Base-by-base conservation (phyloP, 108 stramenopile species). In the Fistulifera solaris region DNA sequence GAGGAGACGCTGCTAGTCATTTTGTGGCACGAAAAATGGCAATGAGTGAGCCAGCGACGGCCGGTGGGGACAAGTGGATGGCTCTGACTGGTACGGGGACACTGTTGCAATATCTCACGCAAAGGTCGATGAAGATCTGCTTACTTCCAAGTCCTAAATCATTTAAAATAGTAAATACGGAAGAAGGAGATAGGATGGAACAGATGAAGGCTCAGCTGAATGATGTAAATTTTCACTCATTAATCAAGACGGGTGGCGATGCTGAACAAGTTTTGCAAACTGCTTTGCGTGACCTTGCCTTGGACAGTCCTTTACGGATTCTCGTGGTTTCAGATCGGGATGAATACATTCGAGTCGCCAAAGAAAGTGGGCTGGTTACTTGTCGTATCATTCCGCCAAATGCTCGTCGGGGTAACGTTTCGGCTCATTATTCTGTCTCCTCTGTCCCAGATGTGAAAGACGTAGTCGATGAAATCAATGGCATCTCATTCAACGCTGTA, bases 381-480 rank as follows among this genome's bases (percentile, higher is more conserved):
- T 83, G 81, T 58, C 62, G 90, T 26, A 59, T 79, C 15, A 53
- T 67, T 40, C 74, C 71, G 18, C 66, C 71, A 41, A 86, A 86
- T 59, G 63, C 61, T n/a, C 65, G 72, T 27, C 68, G 90, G 4
- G 90, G 89, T 1, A 72, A 81, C 35, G 52, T 86, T 17, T 77
- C 90, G 40, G 68, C 90, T 1, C 82, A 83, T 56, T 87, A 81
- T 59, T 81, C 63, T 38, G 63, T 79, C 8, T 50, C 65, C 47
- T 60, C 68, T 52, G 66, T 92, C 11, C 59, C 56, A 11, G 60
- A 73, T 38, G 81, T 92, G 11, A 56, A 77, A 57, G 83, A 80
- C 35, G 79, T 87, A 8, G 73, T 87, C 26, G 77, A 92, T 67
- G 86, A 92, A 56, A 80, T 87, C 39, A 83, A 83, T 62, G 90